Base-by-base conservation (phyloP, 129 eudicot species). In the Flaveria robusta region DNA sequence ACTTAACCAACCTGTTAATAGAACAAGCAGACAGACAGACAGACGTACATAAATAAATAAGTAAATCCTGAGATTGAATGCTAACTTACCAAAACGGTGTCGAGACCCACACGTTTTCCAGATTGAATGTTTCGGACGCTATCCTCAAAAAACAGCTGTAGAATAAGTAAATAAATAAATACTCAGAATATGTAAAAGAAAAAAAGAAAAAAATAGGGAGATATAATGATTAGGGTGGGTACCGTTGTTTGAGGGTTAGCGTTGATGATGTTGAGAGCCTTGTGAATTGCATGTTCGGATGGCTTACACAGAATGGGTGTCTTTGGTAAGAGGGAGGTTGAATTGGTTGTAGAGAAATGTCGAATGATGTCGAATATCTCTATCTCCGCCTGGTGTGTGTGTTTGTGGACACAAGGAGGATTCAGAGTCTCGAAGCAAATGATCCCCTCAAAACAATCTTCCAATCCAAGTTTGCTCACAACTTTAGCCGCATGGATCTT, bases 251-350 rank as follows among this genome's bases (percentile, higher is more conserved):
- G 96, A 23, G 98, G 97, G 85, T 91, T 62, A 18, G 88, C 85
- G 87, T 88, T 87, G 62, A 87, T 93, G 15, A 93, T 93, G 72
- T 87, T 81, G 71, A 93, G 91, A 15, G 98, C 98, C 75, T 77
- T 79, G 60, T 91, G 90, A 43, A 93, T 91, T 65, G 97, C 96
- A 49, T 80, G 75, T 68, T 91, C 90, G 0, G 97, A 93, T 42
- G 97, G 98, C 75, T 93, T 93, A 85, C 97, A 90, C 5, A 91
- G 87, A 13, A 93, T 79, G 9, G 98, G 98, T 3, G 97, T 85
- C 76, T 87, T 93, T 12, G 98, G 98, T 63, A 93, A 65, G 65
- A 74, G 81, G 45, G 81, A 1, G 4, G 68, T 74, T 9, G 89
- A 81, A 56, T 80, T 78, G 20, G 87, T 83, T 73, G 29, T 75